Percentiles rank a stretch among this genome's conserved stretches.
Evolutionary conservation across 148 eudicot species (phyloP).

Genomic region (Vaccinium myrtillus): DNA sequence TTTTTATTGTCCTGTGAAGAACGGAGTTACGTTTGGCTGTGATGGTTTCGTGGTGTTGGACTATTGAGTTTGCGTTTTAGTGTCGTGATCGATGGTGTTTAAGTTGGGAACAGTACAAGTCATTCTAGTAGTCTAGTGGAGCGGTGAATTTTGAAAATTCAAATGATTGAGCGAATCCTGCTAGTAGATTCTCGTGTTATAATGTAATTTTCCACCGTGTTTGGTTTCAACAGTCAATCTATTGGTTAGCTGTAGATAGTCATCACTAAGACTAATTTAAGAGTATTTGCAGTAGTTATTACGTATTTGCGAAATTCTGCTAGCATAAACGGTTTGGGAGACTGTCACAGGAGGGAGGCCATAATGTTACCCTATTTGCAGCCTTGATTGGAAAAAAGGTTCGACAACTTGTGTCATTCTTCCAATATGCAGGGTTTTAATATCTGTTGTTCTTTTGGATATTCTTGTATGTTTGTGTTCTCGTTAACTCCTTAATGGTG

Average conservation of each 20-base stretch:
- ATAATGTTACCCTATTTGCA: background rate
- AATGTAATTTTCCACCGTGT: background rate
- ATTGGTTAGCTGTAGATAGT: background rate
- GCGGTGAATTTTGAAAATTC: background rate
- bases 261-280: too few relatives aligned
- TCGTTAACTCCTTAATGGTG: background rate
- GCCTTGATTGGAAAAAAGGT: background rate
- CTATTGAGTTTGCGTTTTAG: background rate
- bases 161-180: background rate
- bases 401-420: background rate
- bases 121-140: background rate
- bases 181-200: background rate
- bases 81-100: background rate
- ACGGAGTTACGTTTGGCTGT: background rate
- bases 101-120: background rate
- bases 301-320: background rate
- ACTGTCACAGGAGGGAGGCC: background rate
- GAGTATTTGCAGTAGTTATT: background rate
- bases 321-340: background rate
- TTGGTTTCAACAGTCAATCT: background rate
- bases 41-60: background rate
- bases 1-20: background rate
- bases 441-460: background rate
- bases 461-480: background rate
- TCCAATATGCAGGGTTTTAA: background rate